Percentiles rank a stretch among this genome's conserved stretches.
These are phyloP conservation scores for Huntiella savannae DNA, from an alignment of 2,329 filamentous ascomycete genomes.

Conservation along the genomic window DNA sequence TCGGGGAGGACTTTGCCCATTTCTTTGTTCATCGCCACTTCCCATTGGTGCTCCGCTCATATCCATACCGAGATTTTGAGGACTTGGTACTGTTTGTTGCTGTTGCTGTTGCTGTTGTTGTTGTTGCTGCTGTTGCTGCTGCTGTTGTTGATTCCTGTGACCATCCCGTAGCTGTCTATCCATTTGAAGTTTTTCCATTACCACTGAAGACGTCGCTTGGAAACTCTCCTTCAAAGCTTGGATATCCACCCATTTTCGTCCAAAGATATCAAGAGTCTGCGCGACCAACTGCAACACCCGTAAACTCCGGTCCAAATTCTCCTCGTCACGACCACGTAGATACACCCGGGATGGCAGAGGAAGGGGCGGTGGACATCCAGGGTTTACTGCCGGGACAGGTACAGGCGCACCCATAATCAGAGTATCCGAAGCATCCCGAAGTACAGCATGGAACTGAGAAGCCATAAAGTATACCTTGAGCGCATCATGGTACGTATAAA, in stretches of 20 bases:
- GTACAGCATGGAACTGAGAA: constrained; percentile 41
- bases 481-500: constrained; percentile 76
- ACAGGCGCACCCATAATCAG: constrained; percentile 30
- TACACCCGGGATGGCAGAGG: constrained; percentile 29
- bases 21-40: background rate
- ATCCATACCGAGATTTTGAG: background rate
- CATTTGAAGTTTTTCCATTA: constrained; percentile 24
- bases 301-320: constrained; percentile 37
- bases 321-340: constrained; percentile 20
- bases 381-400: constrained; percentile 23
- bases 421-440: constrained; percentile 37
- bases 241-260: constrained; percentile 40
- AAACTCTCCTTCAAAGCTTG: constrained; percentile 34
- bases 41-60: too few relatives aligned
- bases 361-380: constrained; percentile 30
- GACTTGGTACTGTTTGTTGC: background rate
- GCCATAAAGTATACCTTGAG: constrained; percentile 63
- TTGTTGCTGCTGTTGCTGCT: constrained; percentile 18
- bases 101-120: constrained; percentile 15
- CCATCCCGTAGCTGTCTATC: constrained; percentile 19
- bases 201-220: constrained; percentile 27
- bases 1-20: constrained; percentile 13
- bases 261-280: constrained; percentile 35
- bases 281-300: constrained; percentile 34
- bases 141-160: constrained; percentile 14